These are phyloP conservation scores for Pleurotus platypus DNA, from an alignment of 768 basidiomycete species.

Conservation along the genomic window DNA sequence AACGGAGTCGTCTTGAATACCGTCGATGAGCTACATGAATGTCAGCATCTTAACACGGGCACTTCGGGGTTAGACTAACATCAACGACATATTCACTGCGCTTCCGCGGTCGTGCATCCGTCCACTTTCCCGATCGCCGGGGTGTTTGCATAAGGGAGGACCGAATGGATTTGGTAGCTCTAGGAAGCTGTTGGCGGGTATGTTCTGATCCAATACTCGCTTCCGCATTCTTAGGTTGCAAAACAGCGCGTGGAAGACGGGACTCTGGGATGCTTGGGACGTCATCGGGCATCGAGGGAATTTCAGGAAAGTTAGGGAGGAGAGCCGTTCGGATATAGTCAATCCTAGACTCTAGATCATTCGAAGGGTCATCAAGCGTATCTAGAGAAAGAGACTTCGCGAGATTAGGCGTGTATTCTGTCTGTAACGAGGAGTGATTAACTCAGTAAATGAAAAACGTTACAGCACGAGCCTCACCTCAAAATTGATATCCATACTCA, in stretches of 20 bases:
- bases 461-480: constrained; percentile 11
- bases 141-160: constrained; percentile 1
- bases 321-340: constrained; percentile 21
- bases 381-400: constrained; percentile 17
- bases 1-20: constrained; percentile 5
- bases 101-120: not conserved
- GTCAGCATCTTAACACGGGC: not conserved
- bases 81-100: not conserved
- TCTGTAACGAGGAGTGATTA: constrained; percentile 7
- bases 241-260: too few relatives aligned
- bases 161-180: not conserved
- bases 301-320: constrained; percentile 24
- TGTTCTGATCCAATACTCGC: too few relatives aligned
- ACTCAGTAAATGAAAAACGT: not conserved
- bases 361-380: not conserved
- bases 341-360: constrained; percentile 19
- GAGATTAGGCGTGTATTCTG: constrained; percentile 16
- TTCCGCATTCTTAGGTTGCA: too few relatives aligned
- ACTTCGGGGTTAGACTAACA: not conserved
- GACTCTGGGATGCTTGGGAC: too few relatives aligned
- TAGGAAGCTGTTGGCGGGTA: not conserved
- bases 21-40: constrained; percentile 3
- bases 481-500: constrained; percentile 12
- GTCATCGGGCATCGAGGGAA: constrained; percentile 9
- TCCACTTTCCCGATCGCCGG: not conserved